Percentiles rank a stretch among this genome's conserved stretches.
Evolutionary conservation across 2,329 filamentous ascomycete species (phyloP).

Genomic region (Aspergillus vadensis): DNA sequence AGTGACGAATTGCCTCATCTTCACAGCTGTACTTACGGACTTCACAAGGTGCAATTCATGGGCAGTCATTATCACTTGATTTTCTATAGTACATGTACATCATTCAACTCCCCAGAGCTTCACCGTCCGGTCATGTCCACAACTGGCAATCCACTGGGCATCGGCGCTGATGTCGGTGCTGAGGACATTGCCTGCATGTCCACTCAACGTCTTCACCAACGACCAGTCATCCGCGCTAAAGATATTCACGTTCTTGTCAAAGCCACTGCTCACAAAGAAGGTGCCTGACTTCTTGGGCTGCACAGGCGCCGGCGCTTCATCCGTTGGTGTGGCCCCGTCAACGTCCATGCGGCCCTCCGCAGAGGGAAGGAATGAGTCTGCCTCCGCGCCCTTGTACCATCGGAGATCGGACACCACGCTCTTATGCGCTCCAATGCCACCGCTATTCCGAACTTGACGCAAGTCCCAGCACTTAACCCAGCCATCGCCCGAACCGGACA

Average conservation of each 20-base stretch:
- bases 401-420: constrained; percentile 89
- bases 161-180: constrained; percentile 86
- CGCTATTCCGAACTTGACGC: constrained; percentile 79
- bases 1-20: too few species aligned
- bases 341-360: constrained; percentile 55
- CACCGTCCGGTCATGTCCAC: constrained; percentile 89
- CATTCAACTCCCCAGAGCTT: constrained; percentile 95
- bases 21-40: too few species aligned
- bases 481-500: constrained; percentile 90
- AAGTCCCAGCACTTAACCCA: constrained; percentile 99
- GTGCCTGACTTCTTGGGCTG: constrained; percentile 84
- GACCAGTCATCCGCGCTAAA: constrained; percentile 98
- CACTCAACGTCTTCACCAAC: constrained; percentile 80
- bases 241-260: constrained; percentile 92
- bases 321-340: constrained; percentile 22
- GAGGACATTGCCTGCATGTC: constrained; percentile 88
- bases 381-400: constrained; percentile 83
- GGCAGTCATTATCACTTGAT: neutral
- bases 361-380: constrained; percentile 62
- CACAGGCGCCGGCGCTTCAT: constrained; percentile 38
- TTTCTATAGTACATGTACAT: constrained; percentile 18
- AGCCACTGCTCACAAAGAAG: constrained; percentile 87
- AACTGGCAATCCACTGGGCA: constrained; percentile 89
- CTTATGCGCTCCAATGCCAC: constrained; percentile 85
- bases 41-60: neutral